These are phyloP conservation scores for Trichoderma pleuroti DNA, from an alignment of 2,329 filamentous ascomycete species.

Conservation along the genomic window DNA sequence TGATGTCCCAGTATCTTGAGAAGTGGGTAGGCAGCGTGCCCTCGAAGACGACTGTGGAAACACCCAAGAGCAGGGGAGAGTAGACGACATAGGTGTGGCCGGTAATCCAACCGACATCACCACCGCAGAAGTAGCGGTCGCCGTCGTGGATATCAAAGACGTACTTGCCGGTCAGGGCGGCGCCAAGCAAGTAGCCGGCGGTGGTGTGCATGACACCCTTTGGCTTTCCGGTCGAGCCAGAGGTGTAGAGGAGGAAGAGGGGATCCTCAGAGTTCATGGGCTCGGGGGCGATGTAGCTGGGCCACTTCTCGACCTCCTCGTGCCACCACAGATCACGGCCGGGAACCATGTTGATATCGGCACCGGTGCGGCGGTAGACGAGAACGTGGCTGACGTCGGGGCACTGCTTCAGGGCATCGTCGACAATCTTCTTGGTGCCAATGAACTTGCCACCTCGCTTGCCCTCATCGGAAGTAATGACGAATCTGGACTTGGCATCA, in stretches of 20 bases:
- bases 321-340: constrained; percentile 98
- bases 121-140: constrained; percentile 95
- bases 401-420: constrained; percentile 95
- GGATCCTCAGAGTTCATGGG: constrained; percentile 90
- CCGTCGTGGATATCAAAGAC: constrained; percentile 96
- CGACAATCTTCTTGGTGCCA: constrained; percentile 98
- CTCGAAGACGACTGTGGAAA: constrained; percentile 94
- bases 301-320: constrained; percentile 96
- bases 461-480: constrained; percentile 96
- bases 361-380: constrained; percentile 92
- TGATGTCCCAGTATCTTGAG: constrained; percentile 98
- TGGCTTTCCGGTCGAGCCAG: constrained; percentile 95
- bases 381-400: constrained; percentile 81
- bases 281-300: constrained; percentile 85
- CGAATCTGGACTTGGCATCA: constrained; percentile 84
- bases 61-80: constrained; percentile 85
- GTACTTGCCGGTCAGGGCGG: constrained; percentile 93
- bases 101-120: constrained; percentile 98
- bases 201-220: constrained; percentile 99
- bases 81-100: constrained; percentile 99
- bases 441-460: constrained; percentile 97
- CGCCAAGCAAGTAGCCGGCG: constrained; percentile 88
- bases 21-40: constrained; percentile 98
- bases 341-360: constrained; percentile 84
- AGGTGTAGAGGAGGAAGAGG: constrained; percentile 96